Evolutionary conservation across 1,284 basidiomycete species (phyloP).

Genomic region (Cutaneotrichosporon mucoides): DNA sequence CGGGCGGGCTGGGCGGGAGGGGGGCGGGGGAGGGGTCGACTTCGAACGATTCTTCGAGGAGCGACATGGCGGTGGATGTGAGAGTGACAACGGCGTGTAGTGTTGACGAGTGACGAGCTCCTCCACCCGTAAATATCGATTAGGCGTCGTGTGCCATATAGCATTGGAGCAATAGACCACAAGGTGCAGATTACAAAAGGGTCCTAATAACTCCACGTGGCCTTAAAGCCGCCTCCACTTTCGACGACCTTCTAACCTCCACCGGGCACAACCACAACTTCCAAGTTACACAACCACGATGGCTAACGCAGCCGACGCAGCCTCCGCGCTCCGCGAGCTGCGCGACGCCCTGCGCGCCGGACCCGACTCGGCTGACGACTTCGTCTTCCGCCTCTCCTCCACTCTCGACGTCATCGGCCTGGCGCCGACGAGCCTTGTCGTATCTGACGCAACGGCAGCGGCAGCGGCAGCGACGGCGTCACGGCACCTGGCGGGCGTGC

Average conservation of each 20-base stretch:
- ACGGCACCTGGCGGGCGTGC: constrained; percentile 33
- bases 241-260: neutral
- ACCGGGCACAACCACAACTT: neutral
- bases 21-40: constrained; percentile 1
- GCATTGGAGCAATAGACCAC: neutral
- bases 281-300: neutral
- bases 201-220: neutral
- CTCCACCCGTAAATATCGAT: neutral
- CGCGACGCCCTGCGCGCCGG: constrained; percentile 30
- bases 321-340: constrained; percentile 23
- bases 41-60: constrained; percentile 32
- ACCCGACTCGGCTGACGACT: constrained; percentile 22
- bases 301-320: constrained; percentile 4
- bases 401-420: constrained; percentile 10
- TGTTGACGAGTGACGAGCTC: no score
- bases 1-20: constrained; percentile 2
- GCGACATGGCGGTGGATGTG: constrained; percentile 21
- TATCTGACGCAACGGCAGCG: neutral
- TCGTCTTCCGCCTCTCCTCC: constrained; percentile 12
- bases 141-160: no score
- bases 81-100: neutral
- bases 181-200: neutral
- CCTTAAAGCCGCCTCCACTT: neutral
- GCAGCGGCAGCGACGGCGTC: constrained; percentile 6
- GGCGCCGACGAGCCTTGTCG: neutral